Conservation (phyloP, 2,329 filamentous ascomycete species). For the Aspergillus sojae region DNA sequence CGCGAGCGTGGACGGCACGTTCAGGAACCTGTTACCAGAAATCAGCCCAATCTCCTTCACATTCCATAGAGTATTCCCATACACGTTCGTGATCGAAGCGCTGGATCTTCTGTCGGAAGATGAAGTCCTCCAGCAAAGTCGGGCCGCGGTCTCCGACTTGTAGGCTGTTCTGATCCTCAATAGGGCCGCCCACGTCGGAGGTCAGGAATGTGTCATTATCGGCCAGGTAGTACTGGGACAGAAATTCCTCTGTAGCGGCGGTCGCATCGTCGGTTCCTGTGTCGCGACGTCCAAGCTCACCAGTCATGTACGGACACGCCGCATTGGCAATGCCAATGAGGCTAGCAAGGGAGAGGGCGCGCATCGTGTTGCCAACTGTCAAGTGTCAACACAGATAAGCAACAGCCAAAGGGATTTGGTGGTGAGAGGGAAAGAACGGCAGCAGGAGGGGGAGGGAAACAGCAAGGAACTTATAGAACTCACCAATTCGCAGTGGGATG, state of each 20-base stretch:
- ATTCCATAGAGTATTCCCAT: slow-evolving; percentile 21
- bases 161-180: slow-evolving; percentile 67
- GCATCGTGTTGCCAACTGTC: slow-evolving; percentile 25
- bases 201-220: slow-evolving; percentile 62
- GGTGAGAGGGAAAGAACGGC: neutral
- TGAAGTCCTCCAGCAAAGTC: slow-evolving; percentile 71
- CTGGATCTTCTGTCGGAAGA: slow-evolving; percentile 72
- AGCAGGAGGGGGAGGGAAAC: neutral
- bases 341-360: slow-evolving; percentile 28
- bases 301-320: slow-evolving; percentile 46
- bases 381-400: neutral
- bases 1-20: slow-evolving; percentile 70
- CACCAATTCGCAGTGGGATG: slow-evolving; percentile 1
- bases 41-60: neutral
- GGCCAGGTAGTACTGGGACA: slow-evolving; percentile 52
- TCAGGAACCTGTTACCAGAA: slow-evolving; percentile 56
- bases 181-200: slow-evolving; percentile 68
- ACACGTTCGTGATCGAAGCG: slow-evolving; percentile 73
- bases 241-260: slow-evolving; percentile 40
- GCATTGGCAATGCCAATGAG: slow-evolving; percentile 41
- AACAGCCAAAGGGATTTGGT: neutral
- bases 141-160: slow-evolving; percentile 69
- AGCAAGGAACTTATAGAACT: neutral
- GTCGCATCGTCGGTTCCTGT: slow-evolving; percentile 26
- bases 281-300: slow-evolving; percentile 31